phyloP scores from a whole-genome alignment of 176 grass and related monocot genomes.

The Musa schizocarpa region DNA sequence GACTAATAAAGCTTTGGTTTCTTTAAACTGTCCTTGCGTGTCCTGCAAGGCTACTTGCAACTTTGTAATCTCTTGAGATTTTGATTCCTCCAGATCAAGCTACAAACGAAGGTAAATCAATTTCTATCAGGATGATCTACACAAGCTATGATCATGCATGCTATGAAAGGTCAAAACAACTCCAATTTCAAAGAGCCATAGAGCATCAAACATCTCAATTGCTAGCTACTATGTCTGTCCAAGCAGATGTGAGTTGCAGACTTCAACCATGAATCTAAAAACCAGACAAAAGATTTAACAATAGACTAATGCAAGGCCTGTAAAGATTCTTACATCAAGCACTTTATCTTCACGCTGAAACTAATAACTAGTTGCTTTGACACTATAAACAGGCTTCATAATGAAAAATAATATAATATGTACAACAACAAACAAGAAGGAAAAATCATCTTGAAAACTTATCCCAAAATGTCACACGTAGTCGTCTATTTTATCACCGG shows the following conservation, averaged over 20 bases:
- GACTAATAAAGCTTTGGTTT: slow-evolving; percentile 57
- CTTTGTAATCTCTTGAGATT: slow-evolving; percentile 70
- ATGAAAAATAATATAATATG: not conserved
- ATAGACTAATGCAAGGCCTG: too few species aligned
- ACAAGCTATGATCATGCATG: not conserved
- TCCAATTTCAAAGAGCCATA: not conserved
- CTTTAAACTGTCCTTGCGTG: slow-evolving; percentile 52
- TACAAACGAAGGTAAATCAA: slow-evolving; percentile 27
- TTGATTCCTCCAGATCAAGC: slow-evolving; percentile 83
- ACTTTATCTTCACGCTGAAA: not conserved
- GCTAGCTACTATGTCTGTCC: not conserved
- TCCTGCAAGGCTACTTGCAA: slow-evolving; percentile 71
- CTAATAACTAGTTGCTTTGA: not conserved
- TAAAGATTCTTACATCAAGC: too few species aligned
- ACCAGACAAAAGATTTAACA: too few species aligned
- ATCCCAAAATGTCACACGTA: not conserved
- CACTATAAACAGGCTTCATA: not conserved
- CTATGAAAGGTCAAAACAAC: not conserved
- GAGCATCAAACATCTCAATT: not conserved
- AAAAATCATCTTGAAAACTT: not conserved
- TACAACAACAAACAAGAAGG: not conserved
- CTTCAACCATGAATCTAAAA: too few species aligned
- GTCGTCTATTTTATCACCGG: not conserved
- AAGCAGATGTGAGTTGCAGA: not conserved
- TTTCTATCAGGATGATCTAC: not conserved